Evolutionary conservation across 257 asterid species (phyloP).

Genomic region (Lantana camara): DNA sequence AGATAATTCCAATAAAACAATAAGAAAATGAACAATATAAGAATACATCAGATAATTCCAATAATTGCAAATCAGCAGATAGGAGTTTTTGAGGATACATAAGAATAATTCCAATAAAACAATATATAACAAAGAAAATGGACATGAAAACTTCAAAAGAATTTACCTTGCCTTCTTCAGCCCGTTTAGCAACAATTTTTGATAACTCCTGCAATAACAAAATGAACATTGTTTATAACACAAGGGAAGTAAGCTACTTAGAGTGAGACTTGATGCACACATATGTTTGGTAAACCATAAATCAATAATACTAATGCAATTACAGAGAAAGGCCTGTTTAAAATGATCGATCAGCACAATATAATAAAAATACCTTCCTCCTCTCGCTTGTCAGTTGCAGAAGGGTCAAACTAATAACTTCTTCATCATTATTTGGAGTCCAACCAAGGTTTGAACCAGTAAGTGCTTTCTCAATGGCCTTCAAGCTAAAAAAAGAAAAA

Average conservation of each 20-base stretch:
- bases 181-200: constrained; percentile 86
- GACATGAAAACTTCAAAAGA: constrained; percentile 23
- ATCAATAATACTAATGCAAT: background rate
- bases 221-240: background rate
- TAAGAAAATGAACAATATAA: no score
- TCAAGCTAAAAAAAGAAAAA: constrained; percentile 47
- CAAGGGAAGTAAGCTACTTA: background rate
- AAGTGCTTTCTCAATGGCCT: constrained; percentile 90
- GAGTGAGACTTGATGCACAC: background rate
- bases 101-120: constrained; percentile 9
- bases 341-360: constrained; percentile 15
- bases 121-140: background rate
- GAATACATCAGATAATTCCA: no score
- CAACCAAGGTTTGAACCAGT: constrained; percentile 74
- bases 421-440: constrained; percentile 98
- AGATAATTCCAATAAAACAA: no score
- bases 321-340: constrained; percentile 4
- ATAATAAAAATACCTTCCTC: constrained; percentile 70
- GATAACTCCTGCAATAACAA: constrained; percentile 65
- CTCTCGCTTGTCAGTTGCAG: constrained; percentile 91
- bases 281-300: background rate
- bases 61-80: no score
- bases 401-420: constrained; percentile 80
- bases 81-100: background rate
- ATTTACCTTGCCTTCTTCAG: constrained; percentile 95